These are phyloP conservation scores for Cocos nucifera DNA, from an alignment of 176 grass and related monocot species.

Conservation along the genomic window DNA sequence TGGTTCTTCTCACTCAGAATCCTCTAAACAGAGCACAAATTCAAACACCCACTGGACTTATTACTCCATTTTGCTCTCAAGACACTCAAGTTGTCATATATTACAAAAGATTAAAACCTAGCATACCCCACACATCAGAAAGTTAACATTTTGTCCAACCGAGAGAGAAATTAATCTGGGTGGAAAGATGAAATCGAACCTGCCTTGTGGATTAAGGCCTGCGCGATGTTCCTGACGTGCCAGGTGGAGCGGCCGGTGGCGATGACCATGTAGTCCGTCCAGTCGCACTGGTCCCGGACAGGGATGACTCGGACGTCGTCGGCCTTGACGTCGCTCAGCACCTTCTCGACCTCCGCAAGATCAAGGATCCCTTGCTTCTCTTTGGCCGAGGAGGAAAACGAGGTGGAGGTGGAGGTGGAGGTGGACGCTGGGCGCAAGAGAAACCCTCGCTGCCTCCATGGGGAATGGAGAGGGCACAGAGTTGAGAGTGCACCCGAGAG, in stretches of 20 bases:
- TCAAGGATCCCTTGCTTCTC: constrained; percentile 32
- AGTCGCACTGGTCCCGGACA: constrained; percentile 47
- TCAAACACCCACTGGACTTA: no score
- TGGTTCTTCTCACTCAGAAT: no score
- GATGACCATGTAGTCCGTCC: constrained; percentile 83
- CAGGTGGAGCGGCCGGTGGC: constrained; percentile 73
- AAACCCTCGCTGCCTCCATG: background rate
- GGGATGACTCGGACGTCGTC: constrained; percentile 84
- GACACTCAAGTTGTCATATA: no score
- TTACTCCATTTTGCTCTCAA: no score
- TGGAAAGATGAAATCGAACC: background rate
- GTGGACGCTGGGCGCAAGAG: constrained; percentile 6
- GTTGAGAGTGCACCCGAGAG: constrained; percentile 1
- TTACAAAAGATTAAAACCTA: no score
- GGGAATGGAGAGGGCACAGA: background rate
- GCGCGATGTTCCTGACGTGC: constrained; percentile 97
- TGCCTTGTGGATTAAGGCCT: constrained; percentile 91
- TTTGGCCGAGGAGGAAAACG: background rate
- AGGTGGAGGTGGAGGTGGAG: constrained; percentile 8
- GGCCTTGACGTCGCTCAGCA: constrained; percentile 66
- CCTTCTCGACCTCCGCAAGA: constrained; percentile 80
- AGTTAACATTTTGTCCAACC: no score
- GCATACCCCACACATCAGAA: no score
- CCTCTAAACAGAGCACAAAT: no score
- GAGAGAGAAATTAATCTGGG: no score